A percentile compares a stretch with the other conserved stretches of the same genome.
Evolutionary conservation across 73 alveolate genomes (phyloP).

Genomic region (Blepharisma japonicum): DNA sequence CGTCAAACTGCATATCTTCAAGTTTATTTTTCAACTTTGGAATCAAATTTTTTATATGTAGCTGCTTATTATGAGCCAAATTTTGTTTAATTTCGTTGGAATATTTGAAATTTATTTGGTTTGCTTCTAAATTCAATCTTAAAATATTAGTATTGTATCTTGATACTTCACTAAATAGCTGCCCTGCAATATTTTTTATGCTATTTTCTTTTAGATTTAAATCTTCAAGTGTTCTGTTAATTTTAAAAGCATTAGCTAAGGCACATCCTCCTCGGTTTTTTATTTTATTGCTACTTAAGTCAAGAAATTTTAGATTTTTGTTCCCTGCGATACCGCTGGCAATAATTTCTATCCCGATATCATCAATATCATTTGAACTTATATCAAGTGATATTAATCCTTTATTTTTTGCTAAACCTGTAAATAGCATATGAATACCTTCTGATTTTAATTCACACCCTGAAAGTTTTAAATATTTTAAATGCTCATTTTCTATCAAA

Average conservation of each 20-base stretch:
- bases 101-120: neutral
- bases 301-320: neutral
- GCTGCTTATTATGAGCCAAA: neutral
- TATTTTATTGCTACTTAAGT: slow-evolving; percentile 9
- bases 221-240: neutral
- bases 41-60: neutral
- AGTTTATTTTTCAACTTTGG: neutral
- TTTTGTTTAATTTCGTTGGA: neutral
- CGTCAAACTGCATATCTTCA: neutral
- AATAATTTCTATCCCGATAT: slow-evolving; percentile 33
- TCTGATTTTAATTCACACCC: slow-evolving; percentile 11
- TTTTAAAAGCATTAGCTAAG: neutral
- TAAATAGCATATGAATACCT: slow-evolving; percentile 25
- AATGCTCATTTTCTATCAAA: slow-evolving; percentile 3
- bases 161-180: neutral
- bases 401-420: slow-evolving; percentile 34
- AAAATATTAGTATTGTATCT: neutral
- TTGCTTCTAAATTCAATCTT: slow-evolving; percentile 2
- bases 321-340: slow-evolving; percentile 23
- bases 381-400: slow-evolving; percentile 14
- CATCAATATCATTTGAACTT: slow-evolving; percentile 34
- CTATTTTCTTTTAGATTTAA: neutral
- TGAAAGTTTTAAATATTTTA: neutral
- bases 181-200: neutral
- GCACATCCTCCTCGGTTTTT: slow-evolving; percentile 23